phyloP scores from a whole-genome alignment of 2,329 filamentous ascomycete species.

The Nothomitra cinnamomea region DNA sequence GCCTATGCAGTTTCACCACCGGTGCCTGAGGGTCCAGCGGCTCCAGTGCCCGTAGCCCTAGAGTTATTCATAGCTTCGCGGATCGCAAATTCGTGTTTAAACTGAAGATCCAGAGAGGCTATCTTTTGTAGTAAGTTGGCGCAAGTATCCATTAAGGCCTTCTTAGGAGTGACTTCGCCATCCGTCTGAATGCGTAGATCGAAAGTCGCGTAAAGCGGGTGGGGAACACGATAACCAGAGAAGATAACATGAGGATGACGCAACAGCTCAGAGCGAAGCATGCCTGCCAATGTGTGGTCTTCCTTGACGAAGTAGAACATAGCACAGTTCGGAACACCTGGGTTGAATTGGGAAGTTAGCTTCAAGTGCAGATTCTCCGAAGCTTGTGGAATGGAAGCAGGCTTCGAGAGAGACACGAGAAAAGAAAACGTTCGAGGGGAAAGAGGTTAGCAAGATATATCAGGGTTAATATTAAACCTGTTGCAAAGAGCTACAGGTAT shows the following conservation, averaged over 20 bases:
- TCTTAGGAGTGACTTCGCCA: conserved; percentile 72
- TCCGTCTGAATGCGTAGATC: conserved; percentile 81
- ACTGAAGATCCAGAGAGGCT: conserved; percentile 64
- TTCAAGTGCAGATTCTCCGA: not conserved
- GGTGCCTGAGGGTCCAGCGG: too few species aligned
- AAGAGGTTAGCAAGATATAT: too few species aligned
- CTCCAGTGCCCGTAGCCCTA: not conserved
- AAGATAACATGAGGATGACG: conserved; percentile 72
- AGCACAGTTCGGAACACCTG: conserved; percentile 84
- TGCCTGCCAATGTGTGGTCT: conserved; percentile 87
- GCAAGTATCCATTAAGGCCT: conserved; percentile 67
- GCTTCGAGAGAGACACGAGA: not conserved
- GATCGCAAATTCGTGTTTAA: conserved; percentile 82
- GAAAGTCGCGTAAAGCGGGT: conserved; percentile 33
- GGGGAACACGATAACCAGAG: conserved; percentile 65
- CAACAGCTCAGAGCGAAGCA: conserved; percentile 72
- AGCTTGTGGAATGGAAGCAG: not conserved
- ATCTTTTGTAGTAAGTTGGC: conserved; percentile 70
- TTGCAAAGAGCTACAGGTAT: too few species aligned
- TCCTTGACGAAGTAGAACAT: conserved; percentile 95
- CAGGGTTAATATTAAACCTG: too few species aligned
- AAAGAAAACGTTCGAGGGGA: too few species aligned
- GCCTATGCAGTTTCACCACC: too few species aligned
- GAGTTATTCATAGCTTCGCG: conserved; percentile 39
- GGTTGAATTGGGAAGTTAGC: not conserved